Evolutionary conservation across 192 early-diverging fungal genomes (phyloP), one percentile per base, ranked within the genome.

Genomic region (Coemansia sp.): DNA sequence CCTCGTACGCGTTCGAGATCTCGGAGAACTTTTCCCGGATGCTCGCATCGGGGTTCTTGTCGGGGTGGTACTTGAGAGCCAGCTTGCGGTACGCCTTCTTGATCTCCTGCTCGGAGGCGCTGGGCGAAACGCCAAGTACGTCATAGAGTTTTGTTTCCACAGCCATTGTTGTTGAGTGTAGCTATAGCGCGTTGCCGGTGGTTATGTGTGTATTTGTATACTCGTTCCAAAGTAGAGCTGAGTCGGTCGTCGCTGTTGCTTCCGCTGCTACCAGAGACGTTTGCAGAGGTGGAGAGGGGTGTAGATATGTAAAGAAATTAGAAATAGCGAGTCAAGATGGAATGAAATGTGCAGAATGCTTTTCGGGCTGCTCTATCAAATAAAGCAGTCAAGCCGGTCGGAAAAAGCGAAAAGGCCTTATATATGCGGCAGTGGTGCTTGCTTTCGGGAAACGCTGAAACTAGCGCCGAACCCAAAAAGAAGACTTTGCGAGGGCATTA

Each of bases 1-100:
- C 80, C 66, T 98, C 95, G 72, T 95, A 99, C 3, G 97, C 95
- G 60, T 96, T 92, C 50, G 90, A 92, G 68, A 99, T 94, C 49
- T 97, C 94, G 81, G 97, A 95, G 83, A 99, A 99, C 66, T 85
- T 86, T 23, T 95, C 92, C 39, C 82, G 85, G 26, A 95, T 92
- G 39, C 82, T 87, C 28, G 90, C 88, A 36, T 85, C 81, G 29
- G 50, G 55, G 81, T 94, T 94, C 90, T 91, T 57, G 43, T 67
- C 62, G 5, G 69, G 62, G n/a, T 73, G 61, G 43, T 67, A 60
- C 63, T 93, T 93, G 45, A 97, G 77, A 10, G 97, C 97, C 53
- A 96, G 80, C 78, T 99, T 99, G 46, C 93, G 75, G 85, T 96
- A 96, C 15, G 94, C 92, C 79, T 99, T 99, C 78, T 96, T 99